Evolutionary conservation across 805 yeast genomes (phyloP).

Genomic region (Saccharomycopsis selenospora): DNA sequence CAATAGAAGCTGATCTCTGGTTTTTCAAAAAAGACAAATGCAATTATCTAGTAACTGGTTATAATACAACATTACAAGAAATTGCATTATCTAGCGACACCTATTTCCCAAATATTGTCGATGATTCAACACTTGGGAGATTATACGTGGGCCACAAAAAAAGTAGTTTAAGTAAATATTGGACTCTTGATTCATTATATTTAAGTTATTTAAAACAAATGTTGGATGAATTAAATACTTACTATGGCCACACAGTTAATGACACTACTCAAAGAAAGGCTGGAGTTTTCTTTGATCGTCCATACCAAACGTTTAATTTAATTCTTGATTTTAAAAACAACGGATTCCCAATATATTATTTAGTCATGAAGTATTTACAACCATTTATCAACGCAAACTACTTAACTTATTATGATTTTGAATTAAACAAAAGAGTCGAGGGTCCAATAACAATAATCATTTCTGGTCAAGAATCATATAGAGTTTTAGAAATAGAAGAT

Average conservation of each 20-base stretch:
- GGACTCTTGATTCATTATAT: constrained; percentile 45
- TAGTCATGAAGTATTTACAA: constrained; percentile 38
- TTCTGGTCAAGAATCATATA: constrained; percentile 16
- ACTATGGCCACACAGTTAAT: constrained; percentile 3
- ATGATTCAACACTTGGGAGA: constrained; percentile 30
- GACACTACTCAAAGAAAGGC: constrained; percentile 15
- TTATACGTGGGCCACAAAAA: constrained; percentile 60
- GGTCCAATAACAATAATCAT: constrained; percentile 48
- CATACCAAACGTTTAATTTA: constrained; percentile 46
- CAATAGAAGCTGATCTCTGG: constrained; percentile 65
- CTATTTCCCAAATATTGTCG: not conserved
- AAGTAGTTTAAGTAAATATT: constrained; percentile 36
- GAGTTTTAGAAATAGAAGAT: constrained; percentile 24
- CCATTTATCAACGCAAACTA: constrained; percentile 44
- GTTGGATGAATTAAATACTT: constrained; percentile 30
- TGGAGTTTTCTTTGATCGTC: constrained; percentile 41
- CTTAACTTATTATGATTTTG: constrained; percentile 42
- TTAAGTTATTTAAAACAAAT: constrained; percentile 43
- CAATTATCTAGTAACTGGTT: no score
- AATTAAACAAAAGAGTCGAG: constrained; percentile 28
- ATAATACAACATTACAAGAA: constrained; percentile 5
- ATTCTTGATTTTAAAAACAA: constrained; percentile 43
- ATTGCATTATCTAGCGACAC: constrained; percentile 15
- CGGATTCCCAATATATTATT: constrained; percentile 36
- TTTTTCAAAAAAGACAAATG: constrained; percentile 21